These are phyloP conservation scores for Peterozyma toletana DNA, from an alignment of 805 yeast genomes.

Conservation along the genomic window DNA sequence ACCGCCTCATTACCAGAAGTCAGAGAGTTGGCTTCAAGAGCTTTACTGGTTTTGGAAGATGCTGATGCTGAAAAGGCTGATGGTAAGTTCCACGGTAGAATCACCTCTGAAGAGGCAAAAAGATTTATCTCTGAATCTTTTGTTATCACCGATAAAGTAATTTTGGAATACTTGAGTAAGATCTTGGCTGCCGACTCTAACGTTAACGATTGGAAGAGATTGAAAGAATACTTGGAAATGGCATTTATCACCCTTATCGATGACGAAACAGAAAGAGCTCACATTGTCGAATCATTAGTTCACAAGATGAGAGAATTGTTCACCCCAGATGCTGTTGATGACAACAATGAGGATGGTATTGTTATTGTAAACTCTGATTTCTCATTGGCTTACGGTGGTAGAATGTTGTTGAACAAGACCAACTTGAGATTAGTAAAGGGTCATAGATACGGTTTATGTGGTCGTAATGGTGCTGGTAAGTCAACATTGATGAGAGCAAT, in stretches of 20 bases:
- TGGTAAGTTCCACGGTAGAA: conserved; percentile 73
- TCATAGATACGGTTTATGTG: conserved; percentile 96
- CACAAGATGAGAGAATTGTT: conserved; percentile 46
- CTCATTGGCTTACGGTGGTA: conserved; percentile 94
- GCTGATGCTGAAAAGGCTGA: conserved; percentile 67
- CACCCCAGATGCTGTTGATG: conserved; percentile 46
- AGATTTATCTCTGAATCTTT: conserved; percentile 27
- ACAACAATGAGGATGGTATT: conserved; percentile 70
- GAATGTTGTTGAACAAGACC: conserved; percentile 94
- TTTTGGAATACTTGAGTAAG: conserved; percentile 41
- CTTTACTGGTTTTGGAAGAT: conserved; percentile 70
- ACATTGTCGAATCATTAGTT: conserved; percentile 37
- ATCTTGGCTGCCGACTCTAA: conserved; percentile 57
- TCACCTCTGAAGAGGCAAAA: conserved; percentile 46
- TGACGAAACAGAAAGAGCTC: conserved; percentile 24
- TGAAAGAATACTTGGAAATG: conserved; percentile 45
- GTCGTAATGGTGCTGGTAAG: conserved; percentile 98
- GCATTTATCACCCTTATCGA: conserved; percentile 26
- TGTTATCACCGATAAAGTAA: conserved; percentile 26
- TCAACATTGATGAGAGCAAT: conserved; percentile 96
- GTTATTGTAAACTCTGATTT: conserved; percentile 92
- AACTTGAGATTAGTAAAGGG: conserved; percentile 83
- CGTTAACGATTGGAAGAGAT: conserved; percentile 65
- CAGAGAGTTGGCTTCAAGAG: conserved; percentile 86
- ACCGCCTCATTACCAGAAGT: conserved; percentile 96